Conservation (phyloP, 2,329 filamentous ascomycete species). For the Mollisiaceae sp. region DNA sequence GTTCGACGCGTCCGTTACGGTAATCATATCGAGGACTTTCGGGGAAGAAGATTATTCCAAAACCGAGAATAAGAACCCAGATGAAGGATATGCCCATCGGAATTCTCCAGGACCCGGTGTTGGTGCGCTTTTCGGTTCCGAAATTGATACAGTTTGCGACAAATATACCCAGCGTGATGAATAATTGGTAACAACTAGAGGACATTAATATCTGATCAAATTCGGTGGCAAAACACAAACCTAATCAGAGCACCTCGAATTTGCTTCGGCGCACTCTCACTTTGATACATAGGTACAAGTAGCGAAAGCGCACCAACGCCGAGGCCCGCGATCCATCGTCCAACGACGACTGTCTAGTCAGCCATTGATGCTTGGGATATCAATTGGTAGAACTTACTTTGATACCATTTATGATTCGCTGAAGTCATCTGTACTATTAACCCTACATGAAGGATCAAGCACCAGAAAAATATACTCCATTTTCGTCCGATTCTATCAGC, state of each 20-base stretch:
- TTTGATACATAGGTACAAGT: conserved; percentile 69
- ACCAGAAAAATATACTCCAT: conserved; percentile 56
- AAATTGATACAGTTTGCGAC: conserved; percentile 59
- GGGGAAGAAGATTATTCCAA: conserved; percentile 58
- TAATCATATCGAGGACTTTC: conserved; percentile 63
- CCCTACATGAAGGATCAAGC: conserved; percentile 64
- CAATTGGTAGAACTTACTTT: conserved; percentile 18
- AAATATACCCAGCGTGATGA: conserved; percentile 73
- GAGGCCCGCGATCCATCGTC: conserved; percentile 68
- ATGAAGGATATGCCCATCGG: conserved; percentile 60
- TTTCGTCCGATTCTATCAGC: conserved; percentile 67
- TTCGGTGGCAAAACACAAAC: conserved; percentile 34
- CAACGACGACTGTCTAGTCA: conserved; percentile 51
- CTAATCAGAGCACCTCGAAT: conserved; percentile 65
- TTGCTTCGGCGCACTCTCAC: conserved; percentile 63
- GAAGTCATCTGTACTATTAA: conserved; percentile 67
- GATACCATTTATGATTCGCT: conserved; percentile 57
- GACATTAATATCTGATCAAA: not conserved
- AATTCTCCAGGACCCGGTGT: conserved; percentile 62
- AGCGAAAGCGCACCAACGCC: conserved; percentile 70
- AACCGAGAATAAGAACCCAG: conserved; percentile 55
- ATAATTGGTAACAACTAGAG: conserved; percentile 66
- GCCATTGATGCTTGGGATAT: not conserved
- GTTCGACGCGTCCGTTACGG: conserved; percentile 52
- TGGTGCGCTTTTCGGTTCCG: conserved; percentile 45